phyloP scores from a whole-genome alignment of 2,329 filamentous ascomycete species.

The Pseudohalonectria lignicola region DNA sequence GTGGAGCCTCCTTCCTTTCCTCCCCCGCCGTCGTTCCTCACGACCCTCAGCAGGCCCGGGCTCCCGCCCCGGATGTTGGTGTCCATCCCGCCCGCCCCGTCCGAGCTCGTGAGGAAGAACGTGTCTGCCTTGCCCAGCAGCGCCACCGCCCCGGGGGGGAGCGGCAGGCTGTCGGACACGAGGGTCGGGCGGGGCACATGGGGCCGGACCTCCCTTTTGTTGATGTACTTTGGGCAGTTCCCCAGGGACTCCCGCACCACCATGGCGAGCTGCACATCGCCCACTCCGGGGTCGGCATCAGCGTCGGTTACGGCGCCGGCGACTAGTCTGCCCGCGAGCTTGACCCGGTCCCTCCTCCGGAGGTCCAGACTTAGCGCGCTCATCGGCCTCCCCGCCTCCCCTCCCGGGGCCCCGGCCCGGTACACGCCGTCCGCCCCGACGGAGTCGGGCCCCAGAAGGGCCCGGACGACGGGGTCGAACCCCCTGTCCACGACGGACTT shows the following conservation, averaged over 20 bases:
- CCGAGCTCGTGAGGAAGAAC: constrained; percentile 65
- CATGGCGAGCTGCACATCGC: constrained; percentile 45
- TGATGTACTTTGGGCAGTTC: constrained; percentile 83
- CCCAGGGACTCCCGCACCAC: constrained; percentile 63
- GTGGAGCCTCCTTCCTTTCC: too few relatives aligned
- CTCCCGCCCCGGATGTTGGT: constrained; percentile 72
- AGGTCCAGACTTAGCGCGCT: constrained; percentile 53
- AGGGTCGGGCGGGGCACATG: constrained; percentile 38
- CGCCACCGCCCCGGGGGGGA: constrained; percentile 43
- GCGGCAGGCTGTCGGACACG: constrained; percentile 21
- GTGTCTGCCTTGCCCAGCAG: constrained; percentile 57
- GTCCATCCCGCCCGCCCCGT: constrained; percentile 59
- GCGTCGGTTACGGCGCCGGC: constrained; percentile 41
- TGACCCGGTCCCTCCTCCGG: constrained; percentile 58
- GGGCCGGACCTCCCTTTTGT: constrained; percentile 54
- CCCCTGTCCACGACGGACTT: constrained; percentile 46
- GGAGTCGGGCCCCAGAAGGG: constrained; percentile 42
- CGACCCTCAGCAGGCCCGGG: constrained; percentile 60
- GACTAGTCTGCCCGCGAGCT: constrained; percentile 60
- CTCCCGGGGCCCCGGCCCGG: constrained; percentile 12
- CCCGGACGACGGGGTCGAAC: constrained; percentile 60
- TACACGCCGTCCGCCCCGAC: constrained; percentile 31
- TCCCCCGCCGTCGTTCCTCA: constrained; percentile 35
- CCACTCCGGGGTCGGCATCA: constrained; percentile 14
- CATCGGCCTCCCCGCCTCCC: constrained; percentile 17